A percentile compares a stretch with the other conserved stretches of the same genome.
Evolutionary conservation across 2,329 filamentous ascomycete genomes (phyloP).

Genomic region (Rugonectria rugulosa): DNA sequence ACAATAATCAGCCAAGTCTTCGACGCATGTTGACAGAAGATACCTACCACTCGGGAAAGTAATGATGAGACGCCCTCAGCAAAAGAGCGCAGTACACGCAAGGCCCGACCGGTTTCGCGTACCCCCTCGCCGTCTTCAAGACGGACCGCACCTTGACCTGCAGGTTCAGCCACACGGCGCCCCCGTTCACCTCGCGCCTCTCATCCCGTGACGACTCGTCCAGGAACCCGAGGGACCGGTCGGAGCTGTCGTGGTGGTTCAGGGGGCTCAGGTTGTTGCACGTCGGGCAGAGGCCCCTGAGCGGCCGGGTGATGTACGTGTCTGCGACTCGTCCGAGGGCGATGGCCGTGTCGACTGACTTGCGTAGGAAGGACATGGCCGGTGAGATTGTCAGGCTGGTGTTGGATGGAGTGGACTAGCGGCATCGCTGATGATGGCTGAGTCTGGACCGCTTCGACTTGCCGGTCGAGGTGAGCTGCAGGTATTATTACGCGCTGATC

Average conservation of each 20-base stretch:
- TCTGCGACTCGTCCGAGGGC: conserved; percentile 1
- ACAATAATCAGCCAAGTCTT: not conserved
- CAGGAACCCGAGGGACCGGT: conserved; percentile 3
- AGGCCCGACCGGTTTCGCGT: not conserved
- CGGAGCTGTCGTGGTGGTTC: conserved; percentile 1
- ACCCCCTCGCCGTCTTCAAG: not conserved
- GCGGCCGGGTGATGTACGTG: not conserved
- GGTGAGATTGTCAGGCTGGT: too few species aligned
- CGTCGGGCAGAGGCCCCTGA: not conserved
- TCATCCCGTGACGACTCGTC: not conserved
- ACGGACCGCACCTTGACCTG: not conserved
- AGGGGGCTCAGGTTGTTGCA: conserved; percentile 14
- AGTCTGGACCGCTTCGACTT: too few species aligned
- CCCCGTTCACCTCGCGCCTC: not conserved
- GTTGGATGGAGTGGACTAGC: too few species aligned
- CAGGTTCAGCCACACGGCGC: conserved; percentile 5
- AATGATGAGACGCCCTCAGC: not conserved
- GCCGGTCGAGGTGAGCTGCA: too few species aligned
- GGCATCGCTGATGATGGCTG: too few species aligned
- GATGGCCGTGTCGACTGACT: conserved; percentile 1
- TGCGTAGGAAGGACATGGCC: conserved; percentile 1
- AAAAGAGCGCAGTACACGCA: conserved; percentile 1
- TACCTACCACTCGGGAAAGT: conserved; percentile 8
- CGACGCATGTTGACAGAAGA: not conserved
- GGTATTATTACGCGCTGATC: too few species aligned